These are phyloP conservation scores for Sugiyamaella qingdaonensis DNA, from an alignment of 805 yeast genomes.

Conservation along the genomic window DNA sequence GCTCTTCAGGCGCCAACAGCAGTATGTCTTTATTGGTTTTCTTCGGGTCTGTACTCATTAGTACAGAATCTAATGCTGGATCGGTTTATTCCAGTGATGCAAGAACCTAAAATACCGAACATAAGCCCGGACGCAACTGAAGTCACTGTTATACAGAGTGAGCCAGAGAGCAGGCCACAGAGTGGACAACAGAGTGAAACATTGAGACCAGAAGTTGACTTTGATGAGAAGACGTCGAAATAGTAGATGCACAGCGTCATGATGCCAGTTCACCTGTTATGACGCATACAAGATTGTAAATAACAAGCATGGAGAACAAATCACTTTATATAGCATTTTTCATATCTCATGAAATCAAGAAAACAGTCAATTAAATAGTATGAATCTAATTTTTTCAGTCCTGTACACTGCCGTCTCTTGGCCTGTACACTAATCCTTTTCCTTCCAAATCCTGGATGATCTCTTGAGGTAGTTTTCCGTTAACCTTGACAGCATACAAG, in stretches of 20 bases:
- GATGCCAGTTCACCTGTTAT: too few relatives aligned
- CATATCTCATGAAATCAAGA: too few relatives aligned
- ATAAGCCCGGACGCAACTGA: neutral
- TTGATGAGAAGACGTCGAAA: too few relatives aligned
- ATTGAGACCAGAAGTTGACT: too few relatives aligned
- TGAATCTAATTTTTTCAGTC: constrained; percentile 25
- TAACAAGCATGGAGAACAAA: too few relatives aligned
- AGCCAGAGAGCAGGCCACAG: too few relatives aligned
- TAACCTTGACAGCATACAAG: constrained; percentile 83
- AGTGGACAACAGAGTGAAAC: too few relatives aligned
- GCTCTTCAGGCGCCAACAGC: constrained; percentile 85
- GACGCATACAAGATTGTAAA: too few relatives aligned
- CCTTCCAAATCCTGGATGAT: constrained; percentile 66
- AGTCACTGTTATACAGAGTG: neutral
- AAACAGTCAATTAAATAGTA: neutral
- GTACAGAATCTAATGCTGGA: constrained; percentile 73
- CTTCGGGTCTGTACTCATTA: constrained; percentile 74
- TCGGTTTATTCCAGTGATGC: constrained; percentile 52
- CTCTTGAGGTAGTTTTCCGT: constrained; percentile 87
- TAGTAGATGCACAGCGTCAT: too few relatives aligned
- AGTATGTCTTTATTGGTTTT: constrained; percentile 81
- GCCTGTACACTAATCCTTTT: constrained; percentile 80
- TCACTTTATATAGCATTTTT: too few relatives aligned
- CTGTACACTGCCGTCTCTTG: constrained; percentile 76
- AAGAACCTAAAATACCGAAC: constrained; percentile 8